Percentiles rank a stretch among this genome's conserved stretches.
Conservation (phyloP, 768 basidiomycete species). For the Rhodotorula diobovata region DNA sequence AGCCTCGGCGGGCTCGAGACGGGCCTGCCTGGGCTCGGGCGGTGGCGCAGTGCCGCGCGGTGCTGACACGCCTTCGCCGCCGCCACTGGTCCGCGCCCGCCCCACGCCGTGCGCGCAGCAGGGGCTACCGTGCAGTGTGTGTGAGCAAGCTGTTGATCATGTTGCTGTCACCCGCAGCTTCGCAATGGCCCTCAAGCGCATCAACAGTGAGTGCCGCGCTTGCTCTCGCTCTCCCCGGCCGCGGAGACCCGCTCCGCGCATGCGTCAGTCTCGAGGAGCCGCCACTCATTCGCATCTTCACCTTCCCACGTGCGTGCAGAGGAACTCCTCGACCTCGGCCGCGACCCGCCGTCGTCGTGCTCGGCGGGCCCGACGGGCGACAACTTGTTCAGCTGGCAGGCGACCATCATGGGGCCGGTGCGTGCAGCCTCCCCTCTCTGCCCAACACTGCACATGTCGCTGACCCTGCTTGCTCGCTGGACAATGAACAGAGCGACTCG, state of each 20-base stretch:
- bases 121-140: too few species aligned
- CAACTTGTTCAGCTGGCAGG: slow-evolving; percentile 81
- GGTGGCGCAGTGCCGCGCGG: not conserved
- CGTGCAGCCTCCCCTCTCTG: slow-evolving; percentile 47
- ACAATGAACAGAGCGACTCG: slow-evolving; percentile 71
- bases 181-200: slow-evolving; percentile 85
- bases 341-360: slow-evolving; percentile 99
- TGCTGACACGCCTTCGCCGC: slow-evolving; percentile 34
- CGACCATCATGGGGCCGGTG: slow-evolving; percentile 99
- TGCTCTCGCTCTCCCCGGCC: not conserved
- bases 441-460: not conserved
- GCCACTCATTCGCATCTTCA: not conserved
- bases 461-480: too few species aligned
- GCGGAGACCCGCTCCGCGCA: not conserved
- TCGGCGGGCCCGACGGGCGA: slow-evolving; percentile 96
- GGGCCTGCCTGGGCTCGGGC: too few species aligned
- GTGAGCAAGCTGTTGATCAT: not conserved
- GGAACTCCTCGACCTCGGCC: slow-evolving; percentile 99
- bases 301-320: slow-evolving; percentile 45
- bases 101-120: too few species aligned
- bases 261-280: not conserved
- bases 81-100: not conserved
- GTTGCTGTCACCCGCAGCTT: not conserved
- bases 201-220: slow-evolving; percentile 63
- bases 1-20: too few species aligned